Conservation (phyloP, 495 filamentous ascomycete genomes). For the Podospora pseudocomata region DNA sequence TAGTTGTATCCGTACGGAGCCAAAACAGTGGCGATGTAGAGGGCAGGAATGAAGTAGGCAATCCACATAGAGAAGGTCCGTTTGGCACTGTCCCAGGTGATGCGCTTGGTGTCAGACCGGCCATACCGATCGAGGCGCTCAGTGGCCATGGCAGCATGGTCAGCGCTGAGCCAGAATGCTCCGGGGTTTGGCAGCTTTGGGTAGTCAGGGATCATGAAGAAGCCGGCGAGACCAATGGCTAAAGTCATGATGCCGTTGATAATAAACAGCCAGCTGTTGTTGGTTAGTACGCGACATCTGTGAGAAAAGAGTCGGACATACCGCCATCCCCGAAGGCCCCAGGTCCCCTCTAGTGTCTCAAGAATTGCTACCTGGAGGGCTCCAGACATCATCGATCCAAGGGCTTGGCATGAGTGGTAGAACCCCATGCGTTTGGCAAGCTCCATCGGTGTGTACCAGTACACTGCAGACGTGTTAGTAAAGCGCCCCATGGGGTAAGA, state of each 20-base stretch:
- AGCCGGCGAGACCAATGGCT: slow-evolving; percentile 44
- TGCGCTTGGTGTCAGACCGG: slow-evolving; percentile 35
- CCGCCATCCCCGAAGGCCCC: slow-evolving; percentile 53
- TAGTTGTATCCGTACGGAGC: slow-evolving; percentile 41
- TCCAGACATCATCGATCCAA: slow-evolving; percentile 39
- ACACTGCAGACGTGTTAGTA: slow-evolving; percentile 18
- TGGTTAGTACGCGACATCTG: neutral
- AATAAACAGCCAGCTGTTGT: slow-evolving; percentile 49
- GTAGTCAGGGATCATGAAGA: slow-evolving; percentile 50
- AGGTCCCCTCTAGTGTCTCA: slow-evolving; percentile 44
- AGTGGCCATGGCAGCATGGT: slow-evolving; percentile 29
- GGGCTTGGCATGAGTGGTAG: slow-evolving; percentile 41
- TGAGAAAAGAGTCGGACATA: slow-evolving; percentile 10
- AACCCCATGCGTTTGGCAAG: slow-evolving; percentile 43
- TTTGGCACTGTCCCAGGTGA: slow-evolving; percentile 38
- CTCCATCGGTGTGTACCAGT: slow-evolving; percentile 40
- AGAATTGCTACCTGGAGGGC: slow-evolving; percentile 55
- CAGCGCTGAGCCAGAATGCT: slow-evolving; percentile 35
- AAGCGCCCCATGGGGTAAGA: neutral
- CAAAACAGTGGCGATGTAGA: slow-evolving; percentile 39
- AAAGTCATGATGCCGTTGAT: slow-evolving; percentile 49
- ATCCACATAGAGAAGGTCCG: slow-evolving; percentile 37
- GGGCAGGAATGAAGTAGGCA: slow-evolving; percentile 34
- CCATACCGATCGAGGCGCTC: slow-evolving; percentile 33
- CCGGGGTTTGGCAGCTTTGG: slow-evolving; percentile 40